Conservation (phyloP, 2,329 filamentous ascomycete species). For the Capronia coronata region DNA sequence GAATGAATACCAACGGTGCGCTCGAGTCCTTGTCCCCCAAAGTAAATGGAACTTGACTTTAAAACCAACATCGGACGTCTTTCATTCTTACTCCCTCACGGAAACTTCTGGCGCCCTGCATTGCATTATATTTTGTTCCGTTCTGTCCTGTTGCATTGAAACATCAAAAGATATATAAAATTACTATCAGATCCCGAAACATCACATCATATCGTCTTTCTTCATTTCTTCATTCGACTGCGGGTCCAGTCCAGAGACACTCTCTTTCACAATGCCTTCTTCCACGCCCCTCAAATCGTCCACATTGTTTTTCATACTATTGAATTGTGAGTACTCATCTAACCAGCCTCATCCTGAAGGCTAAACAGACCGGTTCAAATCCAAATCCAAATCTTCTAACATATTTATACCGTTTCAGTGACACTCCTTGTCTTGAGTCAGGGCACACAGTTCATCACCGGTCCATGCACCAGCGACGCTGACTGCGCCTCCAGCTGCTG, state of each 20-base stretch:
- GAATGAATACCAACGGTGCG: no score
- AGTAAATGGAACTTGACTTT: no score
- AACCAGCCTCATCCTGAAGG: not conserved
- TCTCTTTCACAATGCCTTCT: not conserved
- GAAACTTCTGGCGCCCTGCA: no score
- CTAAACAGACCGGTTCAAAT: not conserved
- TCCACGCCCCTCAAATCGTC: conserved; percentile 7
- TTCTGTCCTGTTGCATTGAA: no score
- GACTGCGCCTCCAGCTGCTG: conserved; percentile 35
- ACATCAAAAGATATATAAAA: no score
- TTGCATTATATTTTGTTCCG: no score
- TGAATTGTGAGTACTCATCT: conserved; percentile 16
- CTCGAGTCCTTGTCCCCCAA: no score
- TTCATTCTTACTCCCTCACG: no score
- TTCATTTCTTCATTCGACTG: conserved; percentile 2
- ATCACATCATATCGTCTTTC: not conserved
- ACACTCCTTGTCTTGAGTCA: conserved; percentile 11
- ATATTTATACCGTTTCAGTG: conserved; percentile 7
- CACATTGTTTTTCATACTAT: conserved; percentile 8
- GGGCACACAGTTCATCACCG: conserved; percentile 32
- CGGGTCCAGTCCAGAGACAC: not conserved
- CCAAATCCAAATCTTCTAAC: not conserved
- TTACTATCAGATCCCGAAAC: no score
- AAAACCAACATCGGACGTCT: no score
- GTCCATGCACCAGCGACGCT: conserved; percentile 26